Base-by-base conservation (phyloP, 1,139 yeast genomes). In the Insectozyma bohioensis region DNA sequence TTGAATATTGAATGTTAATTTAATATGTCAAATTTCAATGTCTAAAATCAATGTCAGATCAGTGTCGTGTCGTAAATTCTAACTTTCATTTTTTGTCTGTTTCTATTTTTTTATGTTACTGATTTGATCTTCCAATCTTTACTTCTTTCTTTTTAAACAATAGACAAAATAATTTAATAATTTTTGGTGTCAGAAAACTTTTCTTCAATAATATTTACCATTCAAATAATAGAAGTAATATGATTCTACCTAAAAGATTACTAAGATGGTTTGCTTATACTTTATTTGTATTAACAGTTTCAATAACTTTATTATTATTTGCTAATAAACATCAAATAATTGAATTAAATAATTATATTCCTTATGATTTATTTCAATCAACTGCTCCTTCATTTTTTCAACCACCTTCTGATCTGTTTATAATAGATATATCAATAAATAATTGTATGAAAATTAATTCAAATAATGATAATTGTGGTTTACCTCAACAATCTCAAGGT, bases 361-460 rank as follows among this genome's bases (percentile, higher is more conserved):
- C 68, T 1, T 42, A 46, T 13, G 50, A 53, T 23, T 41, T 61
- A 23, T 42, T 41, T 21, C 30, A 32, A 12, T 32, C 37, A 13
- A 31, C 37, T 4, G 53, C 66, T 4, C 72, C 72, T 2, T 46
- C 58, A 10, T 67, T 60, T 46, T 65, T 67, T 49, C 71, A 66
- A 41, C 73, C 72, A 5, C 47, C 59, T 2, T 53, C 67, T 5
- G 67, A 63, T 38, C 45, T 52, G 34, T 67, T 54, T 39, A 47
- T 68, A n/a, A 47, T 66, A 7, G 74, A 68, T 42, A 44, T 68
- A 6, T 43, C 58, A 28, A 43, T 68, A 9, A 55, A 50, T 11
- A 49, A 46, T n/a, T 68, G 75, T 43, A 48, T 47, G 32, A 51
- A 47, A 24, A 31, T 58, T 31, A 54, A 52, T 31, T 41, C 52